These are phyloP conservation scores for Ogataea paradorogensis DNA, from an alignment of 805 yeast species.

Conservation along the genomic window DNA sequence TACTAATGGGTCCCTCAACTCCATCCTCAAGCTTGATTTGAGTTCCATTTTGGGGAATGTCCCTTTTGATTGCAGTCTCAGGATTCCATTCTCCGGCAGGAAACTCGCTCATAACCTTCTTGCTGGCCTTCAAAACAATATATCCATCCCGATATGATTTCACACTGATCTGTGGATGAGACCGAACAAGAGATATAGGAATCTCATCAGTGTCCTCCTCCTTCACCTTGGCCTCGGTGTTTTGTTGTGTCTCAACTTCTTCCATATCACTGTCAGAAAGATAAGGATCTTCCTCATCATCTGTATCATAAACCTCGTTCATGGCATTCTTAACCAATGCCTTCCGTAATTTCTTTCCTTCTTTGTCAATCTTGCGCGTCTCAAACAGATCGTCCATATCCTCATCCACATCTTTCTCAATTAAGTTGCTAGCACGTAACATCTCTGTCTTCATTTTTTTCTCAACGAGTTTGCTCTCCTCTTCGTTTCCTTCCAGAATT, in stretches of 20 bases:
- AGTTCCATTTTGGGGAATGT: conserved; percentile 19
- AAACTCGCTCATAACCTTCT: conserved; percentile 57
- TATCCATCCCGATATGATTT: conserved; percentile 47
- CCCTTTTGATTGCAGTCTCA: conserved; percentile 34
- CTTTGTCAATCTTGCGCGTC: conserved; percentile 75
- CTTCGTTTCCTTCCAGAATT: conserved; percentile 92
- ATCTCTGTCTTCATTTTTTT: conserved; percentile 78
- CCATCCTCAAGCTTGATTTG: conserved; percentile 22
- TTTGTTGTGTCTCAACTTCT: conserved; percentile 44
- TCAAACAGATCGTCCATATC: conserved; percentile 71
- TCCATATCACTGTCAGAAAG: conserved; percentile 68
- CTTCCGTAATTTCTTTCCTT: conserved; percentile 81
- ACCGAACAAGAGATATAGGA: conserved; percentile 9
- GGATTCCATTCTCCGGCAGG: conserved; percentile 89
- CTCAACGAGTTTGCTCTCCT: conserved; percentile 88
- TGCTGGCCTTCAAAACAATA: conserved; percentile 63
- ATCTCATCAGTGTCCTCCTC: conserved; percentile 36
- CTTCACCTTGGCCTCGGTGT: conserved; percentile 30
- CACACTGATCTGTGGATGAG: conserved; percentile 34
- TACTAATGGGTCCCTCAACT: conserved; percentile 48
- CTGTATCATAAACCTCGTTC: conserved; percentile 84
- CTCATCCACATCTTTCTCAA: conserved; percentile 60
- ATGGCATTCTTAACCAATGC: conserved; percentile 83
- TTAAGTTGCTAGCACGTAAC: conserved; percentile 75
- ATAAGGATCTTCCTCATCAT: conserved; percentile 75